phyloP scores from a whole-genome alignment of 2,329 filamentous ascomycete species.

The Diaporthe citrichinensis region DNA sequence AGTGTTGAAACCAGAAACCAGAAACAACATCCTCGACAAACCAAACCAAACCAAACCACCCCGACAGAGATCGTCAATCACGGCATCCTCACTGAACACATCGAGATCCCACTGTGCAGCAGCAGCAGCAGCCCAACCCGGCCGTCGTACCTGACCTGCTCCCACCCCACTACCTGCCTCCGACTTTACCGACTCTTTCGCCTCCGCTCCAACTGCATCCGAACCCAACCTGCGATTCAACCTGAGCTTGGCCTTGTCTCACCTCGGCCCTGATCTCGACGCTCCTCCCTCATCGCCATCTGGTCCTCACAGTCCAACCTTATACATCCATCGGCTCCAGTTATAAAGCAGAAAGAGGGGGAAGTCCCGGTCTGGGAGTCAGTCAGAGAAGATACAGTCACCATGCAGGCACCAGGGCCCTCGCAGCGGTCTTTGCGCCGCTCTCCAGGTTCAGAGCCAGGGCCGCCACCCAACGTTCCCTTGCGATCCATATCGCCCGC shows the following conservation, averaged over 20 bases:
- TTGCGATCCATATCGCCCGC: constrained; percentile 73
- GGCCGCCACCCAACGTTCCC: constrained; percentile 69
- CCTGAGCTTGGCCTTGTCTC: constrained; percentile 23
- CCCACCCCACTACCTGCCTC: constrained; percentile 30
- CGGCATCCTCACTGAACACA: constrained; percentile 9
- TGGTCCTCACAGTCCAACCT: constrained; percentile 5
- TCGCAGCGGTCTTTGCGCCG: constrained; percentile 71
- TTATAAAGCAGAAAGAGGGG: constrained; percentile 8
- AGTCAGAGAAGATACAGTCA: constrained; percentile 36
- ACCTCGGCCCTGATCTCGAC: constrained; percentile 31
- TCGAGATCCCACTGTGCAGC: not conserved
- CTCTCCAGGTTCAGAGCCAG: constrained; percentile 74
- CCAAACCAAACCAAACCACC: constrained; percentile 19
- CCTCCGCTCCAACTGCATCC: constrained; percentile 26
- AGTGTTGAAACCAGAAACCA: constrained; percentile 31
- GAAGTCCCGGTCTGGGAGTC: constrained; percentile 16
- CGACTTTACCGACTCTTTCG: constrained; percentile 33
- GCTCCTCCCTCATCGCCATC: constrained; percentile 8
- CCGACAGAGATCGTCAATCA: constrained; percentile 17
- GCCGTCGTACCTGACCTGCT: constrained; percentile 6
- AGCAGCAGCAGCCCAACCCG: not conserved
- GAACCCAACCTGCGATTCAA: constrained; percentile 11
- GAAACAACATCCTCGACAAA: constrained; percentile 24
- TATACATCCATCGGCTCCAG: not conserved
- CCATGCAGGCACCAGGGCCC: constrained; percentile 66